A percentile compares a stretch with the other conserved stretches of the same genome.
phyloP scores from a whole-genome alignment of 352 stramenopile species.

The Globisporangium nodosum region DNA sequence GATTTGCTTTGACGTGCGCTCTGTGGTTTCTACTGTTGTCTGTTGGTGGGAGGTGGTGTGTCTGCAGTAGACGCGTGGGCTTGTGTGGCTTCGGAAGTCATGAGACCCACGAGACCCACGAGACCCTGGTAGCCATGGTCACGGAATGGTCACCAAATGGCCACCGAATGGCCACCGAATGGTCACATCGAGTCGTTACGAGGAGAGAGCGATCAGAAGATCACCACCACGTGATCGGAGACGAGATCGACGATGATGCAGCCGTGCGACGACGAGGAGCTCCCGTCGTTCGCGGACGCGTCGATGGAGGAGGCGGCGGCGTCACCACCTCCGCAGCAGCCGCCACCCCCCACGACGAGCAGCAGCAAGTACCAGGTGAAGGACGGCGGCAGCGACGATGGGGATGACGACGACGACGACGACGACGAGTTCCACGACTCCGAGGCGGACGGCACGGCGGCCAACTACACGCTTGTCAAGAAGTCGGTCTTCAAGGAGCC shows the following conservation, averaged over 20 bases:
- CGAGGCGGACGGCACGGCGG: slow-evolving; percentile 5
- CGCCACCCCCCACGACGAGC: background rate
- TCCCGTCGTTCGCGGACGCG: background rate
- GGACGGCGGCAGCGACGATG: background rate
- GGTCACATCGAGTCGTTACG: too few relatives aligned
- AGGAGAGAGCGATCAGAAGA: too few relatives aligned
- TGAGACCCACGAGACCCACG: too few relatives aligned
- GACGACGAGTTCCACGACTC: slow-evolving; percentile 19
- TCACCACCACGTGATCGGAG: too few relatives aligned
- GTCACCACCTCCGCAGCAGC: background rate
- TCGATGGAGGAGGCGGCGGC: background rate
- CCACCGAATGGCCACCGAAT: too few relatives aligned
- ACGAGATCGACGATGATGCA: slow-evolving; percentile 6
- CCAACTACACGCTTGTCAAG: slow-evolving; percentile 38
- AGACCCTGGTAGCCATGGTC: too few relatives aligned
- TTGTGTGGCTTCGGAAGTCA: too few relatives aligned
- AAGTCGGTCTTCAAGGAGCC: slow-evolving; percentile 66
- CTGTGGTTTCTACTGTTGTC: background rate
- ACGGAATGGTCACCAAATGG: too few relatives aligned
- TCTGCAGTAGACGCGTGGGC: too few relatives aligned
- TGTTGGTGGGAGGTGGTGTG: too few relatives aligned
- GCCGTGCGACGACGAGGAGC: slow-evolving; percentile 3
- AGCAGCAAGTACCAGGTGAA: slow-evolving; percentile 4
- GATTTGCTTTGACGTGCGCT: slow-evolving; percentile 5
- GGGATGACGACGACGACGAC: slow-evolving; percentile 1